These are phyloP conservation scores for Plectosphaerella plurivora DNA, from an alignment of 2,329 filamentous ascomycete species.

Conservation along the genomic window DNA sequence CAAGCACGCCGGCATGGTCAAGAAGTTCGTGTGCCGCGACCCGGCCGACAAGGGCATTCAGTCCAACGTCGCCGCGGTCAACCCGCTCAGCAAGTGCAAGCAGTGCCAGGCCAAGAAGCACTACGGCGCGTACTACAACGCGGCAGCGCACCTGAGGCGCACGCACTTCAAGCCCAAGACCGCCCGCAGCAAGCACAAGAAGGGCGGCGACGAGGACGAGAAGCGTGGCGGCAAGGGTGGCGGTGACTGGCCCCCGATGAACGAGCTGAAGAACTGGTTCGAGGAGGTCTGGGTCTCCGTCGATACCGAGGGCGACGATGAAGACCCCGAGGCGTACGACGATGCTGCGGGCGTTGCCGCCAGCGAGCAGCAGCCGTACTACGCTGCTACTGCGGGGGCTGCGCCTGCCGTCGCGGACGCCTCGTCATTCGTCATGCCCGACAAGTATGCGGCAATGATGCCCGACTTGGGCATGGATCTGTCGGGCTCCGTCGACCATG, in stretches of 20 bases:
- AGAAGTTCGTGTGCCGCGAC: slow-evolving; percentile 56
- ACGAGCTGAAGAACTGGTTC: slow-evolving; percentile 57
- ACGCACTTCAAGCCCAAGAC: slow-evolving; percentile 75
- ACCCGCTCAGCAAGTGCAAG: slow-evolving; percentile 76
- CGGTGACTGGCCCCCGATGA: slow-evolving; percentile 52
- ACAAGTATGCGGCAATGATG: neutral
- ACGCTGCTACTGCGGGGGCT: too few species aligned
- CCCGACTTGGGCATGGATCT: neutral
- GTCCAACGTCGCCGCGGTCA: slow-evolving; percentile 46
- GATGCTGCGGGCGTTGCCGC: slow-evolving; percentile 13
- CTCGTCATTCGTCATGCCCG: neutral
- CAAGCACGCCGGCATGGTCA: slow-evolving; percentile 56
- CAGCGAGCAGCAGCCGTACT: neutral
- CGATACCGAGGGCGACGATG: slow-evolving; percentile 30
- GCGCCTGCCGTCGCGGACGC: neutral
- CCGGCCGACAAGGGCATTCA: slow-evolving; percentile 35
- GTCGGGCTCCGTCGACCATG: neutral
- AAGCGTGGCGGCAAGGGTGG: slow-evolving; percentile 52
- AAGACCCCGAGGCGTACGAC: slow-evolving; percentile 22
- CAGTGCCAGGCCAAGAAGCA: slow-evolving; percentile 71
- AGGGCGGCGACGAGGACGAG: slow-evolving; percentile 31
- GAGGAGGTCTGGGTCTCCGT: slow-evolving; percentile 42
- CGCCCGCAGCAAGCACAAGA: slow-evolving; percentile 37
- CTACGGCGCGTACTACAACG: slow-evolving; percentile 93
- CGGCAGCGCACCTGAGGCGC: slow-evolving; percentile 81